Conservation (phyloP, 768 basidiomycete genomes). For the Tricholoma bakamatsutake region DNA sequence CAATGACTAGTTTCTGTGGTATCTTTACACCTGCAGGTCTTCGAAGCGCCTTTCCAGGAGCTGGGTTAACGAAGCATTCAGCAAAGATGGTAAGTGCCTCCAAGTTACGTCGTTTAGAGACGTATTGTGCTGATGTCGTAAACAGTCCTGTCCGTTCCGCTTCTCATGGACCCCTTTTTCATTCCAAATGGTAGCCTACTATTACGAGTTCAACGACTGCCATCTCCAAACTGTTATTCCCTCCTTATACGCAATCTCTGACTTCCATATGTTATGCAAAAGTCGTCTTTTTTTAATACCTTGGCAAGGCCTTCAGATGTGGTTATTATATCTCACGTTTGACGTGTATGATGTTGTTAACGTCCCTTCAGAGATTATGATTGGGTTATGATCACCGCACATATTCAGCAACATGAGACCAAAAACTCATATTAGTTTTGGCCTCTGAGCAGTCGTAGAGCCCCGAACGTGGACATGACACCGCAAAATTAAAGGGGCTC, state of each 20-base stretch:
- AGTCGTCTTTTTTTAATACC: background rate
- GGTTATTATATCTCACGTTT: background rate
- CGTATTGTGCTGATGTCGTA: background rate
- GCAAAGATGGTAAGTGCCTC: background rate
- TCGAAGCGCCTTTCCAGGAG: background rate
- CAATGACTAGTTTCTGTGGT: background rate
- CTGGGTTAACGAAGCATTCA: background rate
- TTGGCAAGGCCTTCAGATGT: background rate
- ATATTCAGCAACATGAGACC: background rate
- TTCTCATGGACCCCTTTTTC: background rate
- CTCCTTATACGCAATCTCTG: background rate
- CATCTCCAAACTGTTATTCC: background rate
- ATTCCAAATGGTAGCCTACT: background rate
- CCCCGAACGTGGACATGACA: background rate
- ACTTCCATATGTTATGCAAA: background rate
- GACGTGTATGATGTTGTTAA: background rate
- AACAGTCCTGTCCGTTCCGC: background rate
- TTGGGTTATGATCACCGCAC: background rate
- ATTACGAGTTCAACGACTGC: background rate
- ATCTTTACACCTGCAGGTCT: background rate
- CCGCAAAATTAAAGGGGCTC: background rate
- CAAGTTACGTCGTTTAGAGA: background rate
- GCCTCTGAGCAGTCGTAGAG: background rate
- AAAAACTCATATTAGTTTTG: background rate
- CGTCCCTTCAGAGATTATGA: background rate